Base-by-base conservation (phyloP, 2,329 filamentous ascomycete species). In the Hypoxylon rubiginosum region DNA sequence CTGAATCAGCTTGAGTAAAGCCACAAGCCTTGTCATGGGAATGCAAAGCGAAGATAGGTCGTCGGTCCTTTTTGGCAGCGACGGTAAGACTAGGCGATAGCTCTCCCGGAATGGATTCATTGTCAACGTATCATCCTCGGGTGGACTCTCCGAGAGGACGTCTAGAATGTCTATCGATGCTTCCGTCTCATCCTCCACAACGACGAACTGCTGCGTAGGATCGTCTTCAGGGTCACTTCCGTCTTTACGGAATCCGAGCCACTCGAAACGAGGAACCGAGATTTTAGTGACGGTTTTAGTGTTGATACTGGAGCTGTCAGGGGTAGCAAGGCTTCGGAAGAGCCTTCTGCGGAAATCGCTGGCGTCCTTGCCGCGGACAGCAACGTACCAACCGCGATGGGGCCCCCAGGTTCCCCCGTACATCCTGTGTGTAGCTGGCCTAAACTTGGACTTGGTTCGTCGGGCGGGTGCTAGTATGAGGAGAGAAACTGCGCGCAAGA, bases 291-390 rank as follows among this genome's bases (percentile, higher is more conserved):
- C 32, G 11, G 19, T 39, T 7, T 46, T 34, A 10, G 24, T 34
- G 34, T 34, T 19, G 36, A 15, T 28, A 19, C 3, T 28, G 36
- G 58, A 52, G 19, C 36, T 8, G 5, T 65, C 34, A n/a, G 41
- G 52, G 17, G 49, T 19, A 30, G 65, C 61, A 32, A 67, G 48
- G 13, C 65, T 68, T n/a, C 66, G 62, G 45, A 68, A 68, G 13
- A 68, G 7, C 30, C 58, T 43, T 45, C 62, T 65, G 36, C 50
- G 55, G 17, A 59, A 65, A 41, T 68, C 62, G 39, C 34, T 59
- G 19, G 13, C 11, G 19, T 62, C 58, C 19, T 50, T 68, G 30
- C 54, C 58, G 15, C 65, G 49, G 24, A 3, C 19, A 1, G 34
- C 26, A 28, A 62, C 10, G 7, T 52, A 43, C 45, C 17, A 60